Base-by-base conservation (phyloP, 257 asterid genomes). In the Lycium ferocissimum region DNA sequence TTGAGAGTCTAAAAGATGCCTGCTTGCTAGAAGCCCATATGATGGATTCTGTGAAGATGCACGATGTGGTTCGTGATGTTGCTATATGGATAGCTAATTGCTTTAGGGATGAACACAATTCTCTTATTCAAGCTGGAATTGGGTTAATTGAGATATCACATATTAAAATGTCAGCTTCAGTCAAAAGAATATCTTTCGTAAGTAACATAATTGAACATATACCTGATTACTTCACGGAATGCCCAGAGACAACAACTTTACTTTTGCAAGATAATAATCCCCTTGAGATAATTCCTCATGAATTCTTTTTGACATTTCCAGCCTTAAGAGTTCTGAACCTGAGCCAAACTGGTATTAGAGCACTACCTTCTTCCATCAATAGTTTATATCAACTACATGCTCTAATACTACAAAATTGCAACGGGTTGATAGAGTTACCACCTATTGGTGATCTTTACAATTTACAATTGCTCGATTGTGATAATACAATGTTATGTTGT, bases 61-160 rank as follows among this genome's bases (percentile, higher is more conserved):
- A 85, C n/a, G 89, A 85, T 38, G 75, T 82, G 12, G 89, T 75
- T 18, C 83, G 73, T 11, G 85, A 87, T 85, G 88, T 87, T 49
- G 84, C 65, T 15, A 9, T 8, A 78, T 85, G 90, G 90, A 20
- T 79, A 10, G 85, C 53, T 2, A 14, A 45, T 12, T 58, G 85
- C n/a, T 59, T 0, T 3, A 58, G 49, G 7, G 11, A 71, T 59
- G 71, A 51, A 12, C 35, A 17, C 71, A 87, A 13, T 8, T 87
- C 86, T 49, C 1, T 87, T 38, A 2, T 69, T 40, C 63, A 18
- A 15, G 56, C 88, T 37, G 88, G 90, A 82, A 3, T 45, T 8
- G 72, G 59, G 35, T 63, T 76, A 35, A 8, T 9, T 38, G 38
- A 51, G 51, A 81, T 75, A 8, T 33, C 87, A 76, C 62, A 66